Percentiles rank a stretch among this genome's conserved stretches.
phyloP scores from a whole-genome alignment of 202 grass and related monocot genomes.

The Sporobolus alterniflorus region DNA sequence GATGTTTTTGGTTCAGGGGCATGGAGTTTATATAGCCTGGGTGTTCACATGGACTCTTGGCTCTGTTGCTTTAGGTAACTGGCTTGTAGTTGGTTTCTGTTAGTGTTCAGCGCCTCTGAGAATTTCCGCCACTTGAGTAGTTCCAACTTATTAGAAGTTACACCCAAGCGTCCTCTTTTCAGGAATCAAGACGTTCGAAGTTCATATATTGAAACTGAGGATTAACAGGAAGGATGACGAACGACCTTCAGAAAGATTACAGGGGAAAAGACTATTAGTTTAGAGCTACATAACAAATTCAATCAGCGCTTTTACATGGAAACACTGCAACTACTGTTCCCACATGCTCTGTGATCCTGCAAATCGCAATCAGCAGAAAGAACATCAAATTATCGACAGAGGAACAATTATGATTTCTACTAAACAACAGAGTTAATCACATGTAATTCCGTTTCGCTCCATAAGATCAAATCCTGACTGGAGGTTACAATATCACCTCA shows the following conservation, averaged over 20 bases:
- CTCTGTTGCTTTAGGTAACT: constrained; percentile 45
- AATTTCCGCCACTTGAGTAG: not conserved
- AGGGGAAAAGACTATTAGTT: not conserved
- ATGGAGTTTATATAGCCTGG: constrained; percentile 38
- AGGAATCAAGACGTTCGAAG: not conserved
- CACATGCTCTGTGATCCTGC: not conserved
- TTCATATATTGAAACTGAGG: not conserved
- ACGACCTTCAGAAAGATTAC: too few species aligned
- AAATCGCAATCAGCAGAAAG: too few species aligned
- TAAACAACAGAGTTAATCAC: not conserved
- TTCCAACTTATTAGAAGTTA: not conserved
- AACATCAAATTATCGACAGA: not conserved
- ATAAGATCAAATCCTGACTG: not conserved
- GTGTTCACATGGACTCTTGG: constrained; percentile 2
- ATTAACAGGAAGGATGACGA: too few species aligned
- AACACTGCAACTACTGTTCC: not conserved
- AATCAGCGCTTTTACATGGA: not conserved
- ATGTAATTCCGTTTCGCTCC: not conserved
- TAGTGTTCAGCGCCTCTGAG: not conserved
- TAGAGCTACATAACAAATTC: not conserved
- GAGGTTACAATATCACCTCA: constrained; percentile 8
- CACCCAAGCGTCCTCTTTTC: not conserved
- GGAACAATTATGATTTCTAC: not conserved
- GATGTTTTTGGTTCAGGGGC: constrained; percentile 57
- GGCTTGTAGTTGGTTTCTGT: not conserved